Conservation (phyloP, 176 grass and related monocot genomes). For the Oropetium thomaeum region DNA sequence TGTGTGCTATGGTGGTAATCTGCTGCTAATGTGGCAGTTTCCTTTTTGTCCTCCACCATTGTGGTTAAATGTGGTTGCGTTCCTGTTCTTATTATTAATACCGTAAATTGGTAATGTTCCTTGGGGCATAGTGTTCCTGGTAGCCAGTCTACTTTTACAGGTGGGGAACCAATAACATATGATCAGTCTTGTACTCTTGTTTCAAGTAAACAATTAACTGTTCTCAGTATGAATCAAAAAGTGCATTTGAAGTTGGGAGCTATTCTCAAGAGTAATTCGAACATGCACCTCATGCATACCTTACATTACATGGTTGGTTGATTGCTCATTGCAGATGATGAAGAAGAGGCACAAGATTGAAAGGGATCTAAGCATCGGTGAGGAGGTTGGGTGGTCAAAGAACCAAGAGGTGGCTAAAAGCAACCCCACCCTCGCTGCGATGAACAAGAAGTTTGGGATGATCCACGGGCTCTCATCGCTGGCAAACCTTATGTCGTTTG, state of each 20-base stretch:
- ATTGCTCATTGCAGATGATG: slow-evolving; percentile 74
- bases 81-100: neutral
- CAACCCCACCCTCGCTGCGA: slow-evolving; percentile 62
- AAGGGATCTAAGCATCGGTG: slow-evolving; percentile 76
- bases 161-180: neutral
- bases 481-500: slow-evolving; percentile 89
- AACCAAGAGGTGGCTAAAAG: slow-evolving; percentile 80
- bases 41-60: too few relatives aligned
- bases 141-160: neutral
- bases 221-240: neutral
- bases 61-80: neutral
- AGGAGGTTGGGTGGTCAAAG: slow-evolving; percentile 92
- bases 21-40: too few relatives aligned
- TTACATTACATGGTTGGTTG: neutral
- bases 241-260: neutral
- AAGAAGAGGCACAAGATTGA: slow-evolving; percentile 97
- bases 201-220: neutral
- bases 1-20: neutral
- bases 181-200: neutral
- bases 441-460: slow-evolving; percentile 99
- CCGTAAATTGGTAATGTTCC: neutral
- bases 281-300: neutral
- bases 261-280: neutral
- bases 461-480: slow-evolving; percentile 90
- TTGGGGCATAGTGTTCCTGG: neutral